Percentiles rank a stretch among this genome's conserved stretches.
Evolutionary conservation across 257 asterid genomes (phyloP).

Genomic region (Voacanga thouarsii): DNA sequence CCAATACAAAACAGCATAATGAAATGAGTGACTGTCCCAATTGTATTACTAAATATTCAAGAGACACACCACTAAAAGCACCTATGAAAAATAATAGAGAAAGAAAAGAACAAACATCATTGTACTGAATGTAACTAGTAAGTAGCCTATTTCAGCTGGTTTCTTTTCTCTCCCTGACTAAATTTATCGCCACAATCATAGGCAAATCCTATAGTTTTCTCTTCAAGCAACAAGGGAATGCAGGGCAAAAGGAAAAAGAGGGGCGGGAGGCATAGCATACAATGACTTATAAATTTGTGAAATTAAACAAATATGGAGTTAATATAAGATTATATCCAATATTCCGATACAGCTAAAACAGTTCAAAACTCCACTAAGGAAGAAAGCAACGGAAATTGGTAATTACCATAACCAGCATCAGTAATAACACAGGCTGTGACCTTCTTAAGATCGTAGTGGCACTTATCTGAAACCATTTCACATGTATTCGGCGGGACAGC

Average conservation of each 20-base stretch:
- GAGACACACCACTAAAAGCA: neutral
- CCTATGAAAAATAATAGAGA: neutral
- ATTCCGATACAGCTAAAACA: neutral
- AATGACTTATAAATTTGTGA: neutral
- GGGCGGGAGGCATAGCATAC: neutral
- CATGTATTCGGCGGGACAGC: constrained; percentile 20
- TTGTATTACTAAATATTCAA: neutral
- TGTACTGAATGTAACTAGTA: neutral
- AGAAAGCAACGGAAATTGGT: neutral
- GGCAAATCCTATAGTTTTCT: neutral
- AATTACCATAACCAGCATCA: constrained; percentile 32
- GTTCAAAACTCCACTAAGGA: neutral
- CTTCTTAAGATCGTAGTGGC: constrained; percentile 35
- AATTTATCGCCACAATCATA: neutral
- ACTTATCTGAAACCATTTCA: constrained; percentile 30
- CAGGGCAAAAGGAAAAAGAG: neutral
- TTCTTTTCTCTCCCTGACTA: neutral
- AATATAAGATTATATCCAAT: neutral
- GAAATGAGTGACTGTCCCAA: neutral
- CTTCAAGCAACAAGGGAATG: neutral
- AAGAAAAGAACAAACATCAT: neutral
- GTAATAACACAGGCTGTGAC: constrained; percentile 57
- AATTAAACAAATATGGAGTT: neutral
- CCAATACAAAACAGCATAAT: neutral
- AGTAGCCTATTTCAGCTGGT: neutral